These are phyloP conservation scores for Didymella segeticola DNA, from an alignment of 2,329 filamentous ascomycete genomes.

Conservation along the genomic window DNA sequence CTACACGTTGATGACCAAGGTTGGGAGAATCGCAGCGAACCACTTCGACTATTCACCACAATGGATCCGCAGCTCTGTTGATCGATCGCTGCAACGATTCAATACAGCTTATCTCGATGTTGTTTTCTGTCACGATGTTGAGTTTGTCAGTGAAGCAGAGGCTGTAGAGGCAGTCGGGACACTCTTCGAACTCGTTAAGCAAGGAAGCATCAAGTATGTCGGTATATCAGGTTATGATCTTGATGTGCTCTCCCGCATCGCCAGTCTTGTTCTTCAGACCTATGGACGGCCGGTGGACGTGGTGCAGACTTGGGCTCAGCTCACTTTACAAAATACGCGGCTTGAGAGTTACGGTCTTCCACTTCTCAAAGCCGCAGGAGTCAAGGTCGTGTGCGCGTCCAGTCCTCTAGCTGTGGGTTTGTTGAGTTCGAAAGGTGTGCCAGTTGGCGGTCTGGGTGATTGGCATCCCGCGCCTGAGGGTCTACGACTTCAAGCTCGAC, in stretches of 20 bases:
- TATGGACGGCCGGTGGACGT: conserved; percentile 1
- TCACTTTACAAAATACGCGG: conserved; percentile 3
- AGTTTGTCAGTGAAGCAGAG: not conserved
- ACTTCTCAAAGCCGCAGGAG: not conserved
- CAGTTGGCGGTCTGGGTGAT: conserved; percentile 1
- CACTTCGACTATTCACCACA: conserved; percentile 1
- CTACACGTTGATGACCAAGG: conserved; percentile 5
- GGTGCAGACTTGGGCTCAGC: conserved; percentile 3
- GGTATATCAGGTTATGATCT: conserved; percentile 5
- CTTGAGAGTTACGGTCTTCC: not conserved
- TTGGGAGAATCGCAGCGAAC: conserved; percentile 1
- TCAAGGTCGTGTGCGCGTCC: conserved; percentile 1
- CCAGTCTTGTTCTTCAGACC: not conserved
- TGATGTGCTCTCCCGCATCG: not conserved
- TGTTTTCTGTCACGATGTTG: conserved; percentile 3
- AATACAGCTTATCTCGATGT: conserved; percentile 1
- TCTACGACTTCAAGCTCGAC: not conserved
- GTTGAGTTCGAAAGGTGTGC: conserved; percentile 1
- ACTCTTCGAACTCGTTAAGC: not conserved
- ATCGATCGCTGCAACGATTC: not conserved
- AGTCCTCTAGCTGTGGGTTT: conserved; percentile 1
- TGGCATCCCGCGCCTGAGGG: conserved; percentile 4
- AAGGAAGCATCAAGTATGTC: not conserved
- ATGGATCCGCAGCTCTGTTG: conserved; percentile 2
- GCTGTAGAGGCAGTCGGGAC: not conserved